These are phyloP conservation scores for Penicillium taxi DNA, from an alignment of 495 filamentous ascomycete species.

Conservation along the genomic window DNA sequence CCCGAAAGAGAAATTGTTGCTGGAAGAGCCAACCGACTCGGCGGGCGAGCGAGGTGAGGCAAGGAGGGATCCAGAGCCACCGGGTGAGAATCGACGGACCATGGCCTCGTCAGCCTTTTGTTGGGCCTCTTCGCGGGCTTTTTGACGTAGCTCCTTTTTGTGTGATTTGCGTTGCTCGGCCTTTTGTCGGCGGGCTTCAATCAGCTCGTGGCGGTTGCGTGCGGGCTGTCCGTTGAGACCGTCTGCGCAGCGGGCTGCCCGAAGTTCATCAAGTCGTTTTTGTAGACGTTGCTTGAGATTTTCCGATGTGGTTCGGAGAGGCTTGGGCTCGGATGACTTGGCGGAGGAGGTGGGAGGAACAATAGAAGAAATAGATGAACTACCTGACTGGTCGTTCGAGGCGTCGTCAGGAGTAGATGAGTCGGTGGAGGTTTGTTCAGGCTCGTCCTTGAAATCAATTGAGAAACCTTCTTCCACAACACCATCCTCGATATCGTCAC, in stretches of 20 bases:
- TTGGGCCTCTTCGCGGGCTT: slow-evolving; percentile 69
- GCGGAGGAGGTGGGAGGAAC: slow-evolving; percentile 43
- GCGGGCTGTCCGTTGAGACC: slow-evolving; percentile 70
- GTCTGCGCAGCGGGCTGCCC: slow-evolving; percentile 74
- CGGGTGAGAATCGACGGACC: slow-evolving; percentile 45
- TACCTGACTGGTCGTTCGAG: slow-evolving; percentile 50
- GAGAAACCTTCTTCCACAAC: slow-evolving; percentile 40
- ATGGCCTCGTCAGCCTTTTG: slow-evolving; percentile 60
- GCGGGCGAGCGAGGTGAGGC: slow-evolving; percentile 46
- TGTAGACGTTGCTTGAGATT: slow-evolving; percentile 66
- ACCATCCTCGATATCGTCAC: slow-evolving; percentile 29
- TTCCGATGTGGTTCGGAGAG: slow-evolving; percentile 51
- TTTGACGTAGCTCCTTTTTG: slow-evolving; percentile 71
- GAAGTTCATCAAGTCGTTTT: slow-evolving; percentile 72
- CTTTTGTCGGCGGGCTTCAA: slow-evolving; percentile 81
- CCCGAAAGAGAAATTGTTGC: slow-evolving; percentile 76
- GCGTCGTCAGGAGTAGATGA: slow-evolving; percentile 52
- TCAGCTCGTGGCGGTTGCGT: slow-evolving; percentile 75
- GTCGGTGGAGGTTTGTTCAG: slow-evolving; percentile 38
- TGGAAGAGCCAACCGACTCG: slow-evolving; percentile 33
- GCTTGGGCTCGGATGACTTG: slow-evolving; percentile 31
- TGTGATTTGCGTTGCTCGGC: slow-evolving; percentile 75
- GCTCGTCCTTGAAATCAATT: slow-evolving; percentile 32
- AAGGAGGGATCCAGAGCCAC: slow-evolving; percentile 47
- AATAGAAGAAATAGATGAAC: slow-evolving; percentile 65